Evolutionary conservation across 495 filamentous ascomycete species (phyloP).

Genomic region (Aspergillus egyptiacus): DNA sequence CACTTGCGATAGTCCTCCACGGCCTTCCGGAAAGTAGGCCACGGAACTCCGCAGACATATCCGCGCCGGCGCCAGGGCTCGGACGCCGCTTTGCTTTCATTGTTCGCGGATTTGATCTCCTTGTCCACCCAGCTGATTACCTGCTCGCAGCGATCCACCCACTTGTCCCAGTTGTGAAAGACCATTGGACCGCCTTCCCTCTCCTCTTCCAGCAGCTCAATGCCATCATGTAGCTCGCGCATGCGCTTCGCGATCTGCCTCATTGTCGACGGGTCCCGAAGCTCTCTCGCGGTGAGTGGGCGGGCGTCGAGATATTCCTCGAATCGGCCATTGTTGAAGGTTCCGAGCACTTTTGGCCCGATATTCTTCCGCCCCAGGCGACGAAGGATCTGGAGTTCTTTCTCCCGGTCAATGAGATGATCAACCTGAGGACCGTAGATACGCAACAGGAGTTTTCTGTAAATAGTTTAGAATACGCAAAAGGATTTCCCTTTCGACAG

Average conservation of each 20-base stretch:
- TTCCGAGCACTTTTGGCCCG: conserved; percentile 86
- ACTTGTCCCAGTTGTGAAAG: conserved; percentile 93
- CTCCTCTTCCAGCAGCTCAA: conserved; percentile 77
- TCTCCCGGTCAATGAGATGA: conserved; percentile 90
- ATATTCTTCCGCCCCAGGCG: conserved; percentile 88
- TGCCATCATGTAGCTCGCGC: conserved; percentile 90
- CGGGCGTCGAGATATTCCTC: conserved; percentile 85
- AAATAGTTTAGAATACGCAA: conserved; percentile 12
- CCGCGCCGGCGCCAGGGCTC: conserved; percentile 63
- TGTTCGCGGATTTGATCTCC: conserved; percentile 48
- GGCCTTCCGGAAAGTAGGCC: conserved; percentile 67
- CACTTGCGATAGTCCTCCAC: conserved; percentile 74
- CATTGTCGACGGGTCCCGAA: conserved; percentile 76
- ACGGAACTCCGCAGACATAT: conserved; percentile 77
- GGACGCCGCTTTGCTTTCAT: conserved; percentile 25
- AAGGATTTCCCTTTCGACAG: too few relatives aligned
- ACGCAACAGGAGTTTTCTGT: conserved; percentile 75
- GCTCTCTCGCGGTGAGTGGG: conserved; percentile 67
- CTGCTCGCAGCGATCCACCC: conserved; percentile 74
- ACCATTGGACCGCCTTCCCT: conserved; percentile 71
- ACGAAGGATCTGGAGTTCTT: conserved; percentile 78
- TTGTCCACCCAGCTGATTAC: conserved; percentile 72
- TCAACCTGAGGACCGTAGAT: conserved; percentile 96
- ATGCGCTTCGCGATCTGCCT: conserved; percentile 97
- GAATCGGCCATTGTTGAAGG: conserved; percentile 92